A percentile compares a stretch with the other conserved stretches of the same genome.
phyloP scores from a whole-genome alignment of 2,329 filamentous ascomycete genomes.

The Neonectria coccinea region DNA sequence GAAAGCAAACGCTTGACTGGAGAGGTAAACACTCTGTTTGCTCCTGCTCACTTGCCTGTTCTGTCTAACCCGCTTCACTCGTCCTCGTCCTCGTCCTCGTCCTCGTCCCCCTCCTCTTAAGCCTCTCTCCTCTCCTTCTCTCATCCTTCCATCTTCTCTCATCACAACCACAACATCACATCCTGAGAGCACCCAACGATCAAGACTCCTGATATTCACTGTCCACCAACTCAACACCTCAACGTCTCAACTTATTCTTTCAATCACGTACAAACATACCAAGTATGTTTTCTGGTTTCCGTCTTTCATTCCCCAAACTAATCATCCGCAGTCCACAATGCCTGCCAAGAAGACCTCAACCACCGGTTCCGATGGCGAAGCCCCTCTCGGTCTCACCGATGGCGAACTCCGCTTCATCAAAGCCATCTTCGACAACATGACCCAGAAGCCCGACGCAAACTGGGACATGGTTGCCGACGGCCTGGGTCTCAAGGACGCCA shows the following conservation, averaged over 20 bases:
- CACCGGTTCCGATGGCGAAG: slow-evolving; percentile 33
- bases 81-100: not conserved
- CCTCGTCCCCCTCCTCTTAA: not conserved
- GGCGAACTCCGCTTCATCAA: slow-evolving; percentile 55
- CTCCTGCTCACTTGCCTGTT: not conserved
- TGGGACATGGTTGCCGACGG: slow-evolving; percentile 54
- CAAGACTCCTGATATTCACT: not conserved
- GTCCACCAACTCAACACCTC: not conserved
- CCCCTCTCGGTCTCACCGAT: slow-evolving; percentile 47
- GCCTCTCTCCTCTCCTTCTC: not conserved
- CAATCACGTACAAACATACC: not conserved
- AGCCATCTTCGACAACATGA: slow-evolving; percentile 57
- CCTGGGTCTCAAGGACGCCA: slow-evolving; percentile 55
- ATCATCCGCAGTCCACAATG: slow-evolving; percentile 41
- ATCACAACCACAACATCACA: not conserved
- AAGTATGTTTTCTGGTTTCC: slow-evolving; percentile 16
- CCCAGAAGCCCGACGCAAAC: slow-evolving; percentile 54
- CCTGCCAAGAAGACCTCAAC: slow-evolving; percentile 48
- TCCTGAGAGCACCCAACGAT: not conserved
- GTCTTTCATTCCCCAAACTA: not conserved
- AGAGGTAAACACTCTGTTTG: not conserved
- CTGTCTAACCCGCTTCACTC: not conserved
- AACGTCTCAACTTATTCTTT: not conserved
- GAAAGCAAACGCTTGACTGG: not conserved
- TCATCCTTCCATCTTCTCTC: not conserved